phyloP scores from a whole-genome alignment of 2,329 filamentous ascomycete genomes.

The Exserohilum turcica region DNA sequence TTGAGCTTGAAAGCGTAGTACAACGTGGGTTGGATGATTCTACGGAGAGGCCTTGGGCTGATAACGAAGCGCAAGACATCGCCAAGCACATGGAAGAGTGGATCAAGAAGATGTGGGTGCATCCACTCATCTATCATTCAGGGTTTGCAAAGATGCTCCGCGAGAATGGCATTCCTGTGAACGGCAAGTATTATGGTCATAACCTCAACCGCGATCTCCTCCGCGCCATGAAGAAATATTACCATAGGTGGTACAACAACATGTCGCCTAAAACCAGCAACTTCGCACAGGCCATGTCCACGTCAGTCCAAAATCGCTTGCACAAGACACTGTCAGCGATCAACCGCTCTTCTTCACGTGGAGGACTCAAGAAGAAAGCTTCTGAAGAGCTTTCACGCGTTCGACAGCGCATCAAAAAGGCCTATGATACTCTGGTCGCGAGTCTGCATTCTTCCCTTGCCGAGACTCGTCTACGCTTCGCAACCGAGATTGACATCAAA shows the following conservation, averaged over 20 bases:
- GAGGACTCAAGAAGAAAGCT: slow-evolving; percentile 5
- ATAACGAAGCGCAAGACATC: background rate
- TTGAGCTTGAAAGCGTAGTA: background rate
- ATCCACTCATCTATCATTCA: slow-evolving; percentile 3
- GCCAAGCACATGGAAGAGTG: background rate
- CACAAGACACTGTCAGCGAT: background rate
- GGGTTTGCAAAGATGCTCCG: slow-evolving; percentile 16
- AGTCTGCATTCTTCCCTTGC: slow-evolving; percentile 2
- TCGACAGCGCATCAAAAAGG: background rate
- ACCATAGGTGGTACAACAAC: slow-evolving; percentile 5
- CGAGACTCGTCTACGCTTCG: slow-evolving; percentile 7
- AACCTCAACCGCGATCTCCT: slow-evolving; percentile 19
- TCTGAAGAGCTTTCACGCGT: background rate
- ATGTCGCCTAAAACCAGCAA: background rate
- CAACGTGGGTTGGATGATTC: background rate
- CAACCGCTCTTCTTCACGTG: background rate
- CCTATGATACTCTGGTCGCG: background rate
- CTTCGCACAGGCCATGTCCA: background rate
- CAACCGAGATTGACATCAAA: slow-evolving; percentile 14
- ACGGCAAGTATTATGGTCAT: slow-evolving; percentile 1
- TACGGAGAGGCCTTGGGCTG: slow-evolving; percentile 1
- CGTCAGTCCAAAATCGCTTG: background rate
- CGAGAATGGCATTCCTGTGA: slow-evolving; percentile 17
- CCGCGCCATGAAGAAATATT: background rate
- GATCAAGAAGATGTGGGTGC: background rate